Percentiles rank a stretch among this genome's conserved stretches.
Conservation (phyloP, 345 rosid genomes). For the Eutrema heterophyllum region DNA sequence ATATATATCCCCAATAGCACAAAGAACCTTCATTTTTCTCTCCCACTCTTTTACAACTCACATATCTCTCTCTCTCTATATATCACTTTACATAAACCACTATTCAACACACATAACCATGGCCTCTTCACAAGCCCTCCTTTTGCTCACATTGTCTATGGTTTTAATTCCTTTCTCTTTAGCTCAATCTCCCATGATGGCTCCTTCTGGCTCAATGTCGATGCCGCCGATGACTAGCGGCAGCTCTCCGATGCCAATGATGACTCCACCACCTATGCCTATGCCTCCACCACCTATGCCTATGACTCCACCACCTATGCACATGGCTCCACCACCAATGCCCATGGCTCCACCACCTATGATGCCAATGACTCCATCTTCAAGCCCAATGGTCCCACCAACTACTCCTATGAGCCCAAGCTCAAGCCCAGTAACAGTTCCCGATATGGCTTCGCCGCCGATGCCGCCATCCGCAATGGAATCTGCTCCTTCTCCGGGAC, state of each 20-base stretch:
- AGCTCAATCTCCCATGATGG: conserved; percentile 35
- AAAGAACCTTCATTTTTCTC: conserved; percentile 28
- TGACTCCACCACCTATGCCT: conserved; percentile 30
- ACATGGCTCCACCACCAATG: conserved; percentile 27
- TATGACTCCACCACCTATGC: conserved; percentile 28
- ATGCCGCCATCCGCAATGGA: conserved; percentile 16
- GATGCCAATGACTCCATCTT: conserved; percentile 21
- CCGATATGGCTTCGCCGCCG: conserved; percentile 27
- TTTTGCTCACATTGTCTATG: conserved; percentile 27
- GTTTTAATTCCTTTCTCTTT: conserved; percentile 10
- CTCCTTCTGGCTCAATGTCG: conserved; percentile 33
- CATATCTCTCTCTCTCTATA: conserved; percentile 1
- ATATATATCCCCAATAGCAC: background rate
- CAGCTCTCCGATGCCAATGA: conserved; percentile 25
- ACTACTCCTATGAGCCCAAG: background rate
- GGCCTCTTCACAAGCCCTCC: conserved; percentile 23
- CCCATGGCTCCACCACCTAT: conserved; percentile 19
- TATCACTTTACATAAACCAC: conserved; percentile 20
- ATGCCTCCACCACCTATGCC: conserved; percentile 29
- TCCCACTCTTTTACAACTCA: conserved; percentile 6
- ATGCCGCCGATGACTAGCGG: conserved; percentile 29
- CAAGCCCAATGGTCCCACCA: conserved; percentile 20
- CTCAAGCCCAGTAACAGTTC: conserved; percentile 1
- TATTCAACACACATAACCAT: conserved; percentile 17
- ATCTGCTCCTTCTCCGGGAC: conserved; percentile 19